A percentile compares a stretch with the other conserved stretches of the same genome.
These are phyloP conservation scores for Aurantiochytrium sp. DNA, from an alignment of 108 stramenopile species.

Conservation along the genomic window DNA sequence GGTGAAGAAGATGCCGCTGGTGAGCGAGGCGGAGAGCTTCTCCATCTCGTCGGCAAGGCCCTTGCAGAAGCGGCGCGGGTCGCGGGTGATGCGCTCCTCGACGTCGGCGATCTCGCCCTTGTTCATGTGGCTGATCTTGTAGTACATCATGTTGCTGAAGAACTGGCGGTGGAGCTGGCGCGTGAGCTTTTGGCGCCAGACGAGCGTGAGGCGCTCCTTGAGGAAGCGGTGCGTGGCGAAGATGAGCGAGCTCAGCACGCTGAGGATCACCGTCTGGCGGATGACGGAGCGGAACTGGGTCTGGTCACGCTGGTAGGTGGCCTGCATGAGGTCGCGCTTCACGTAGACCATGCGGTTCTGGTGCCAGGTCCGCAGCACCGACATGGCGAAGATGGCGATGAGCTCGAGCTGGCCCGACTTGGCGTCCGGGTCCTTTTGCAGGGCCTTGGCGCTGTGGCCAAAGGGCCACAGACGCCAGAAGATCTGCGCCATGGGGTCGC, in stretches of 20 bases:
- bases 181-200: slow-evolving; percentile 20
- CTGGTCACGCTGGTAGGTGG: slow-evolving; percentile 31
- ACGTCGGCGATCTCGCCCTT: slow-evolving; percentile 9
- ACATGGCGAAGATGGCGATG: neutral
- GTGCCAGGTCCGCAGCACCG: slow-evolving; percentile 20
- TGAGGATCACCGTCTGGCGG: neutral
- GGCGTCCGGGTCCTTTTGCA: slow-evolving; percentile 7
- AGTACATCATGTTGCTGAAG: slow-evolving; percentile 23
- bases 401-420: slow-evolving; percentile 12
- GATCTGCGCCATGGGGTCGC: neutral
- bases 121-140: slow-evolving; percentile 35
- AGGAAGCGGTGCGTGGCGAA: slow-evolving; percentile 25
- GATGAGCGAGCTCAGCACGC: neutral
- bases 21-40: slow-evolving; percentile 39
- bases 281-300: neutral
- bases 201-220: neutral
- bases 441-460: neutral
- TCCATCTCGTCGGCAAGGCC: slow-evolving; percentile 42
- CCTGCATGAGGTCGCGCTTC: slow-evolving; percentile 29
- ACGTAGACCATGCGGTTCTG: slow-evolving; percentile 26
- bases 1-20: slow-evolving; percentile 40
- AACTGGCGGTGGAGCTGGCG: slow-evolving; percentile 32
- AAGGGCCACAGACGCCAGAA: slow-evolving; percentile 30
- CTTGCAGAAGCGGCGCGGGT: slow-evolving; percentile 41
- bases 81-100: slow-evolving; percentile 19